Conservation (phyloP, 2,329 filamentous ascomycete genomes). For the Aureobasidium sp. region DNA sequence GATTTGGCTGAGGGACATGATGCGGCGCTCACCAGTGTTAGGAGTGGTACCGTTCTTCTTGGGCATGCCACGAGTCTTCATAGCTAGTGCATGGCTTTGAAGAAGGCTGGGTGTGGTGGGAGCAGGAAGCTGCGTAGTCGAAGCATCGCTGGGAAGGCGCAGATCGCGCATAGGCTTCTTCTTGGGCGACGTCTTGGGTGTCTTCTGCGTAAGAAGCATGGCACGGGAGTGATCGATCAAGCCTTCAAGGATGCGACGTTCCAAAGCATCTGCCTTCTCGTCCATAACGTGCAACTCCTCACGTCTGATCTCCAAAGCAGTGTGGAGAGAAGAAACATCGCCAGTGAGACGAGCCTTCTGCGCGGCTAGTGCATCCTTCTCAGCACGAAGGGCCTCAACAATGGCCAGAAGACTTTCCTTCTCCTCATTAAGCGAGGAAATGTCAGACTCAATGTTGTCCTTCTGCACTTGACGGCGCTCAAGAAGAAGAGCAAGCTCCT, state of each 20-base stretch:
- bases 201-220: constrained; percentile 66
- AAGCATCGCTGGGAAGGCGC: constrained; percentile 34
- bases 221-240: constrained; percentile 94
- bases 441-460: constrained; percentile 48
- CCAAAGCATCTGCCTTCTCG: constrained; percentile 74
- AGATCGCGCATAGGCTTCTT: constrained; percentile 36
- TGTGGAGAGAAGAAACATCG: constrained; percentile 86
- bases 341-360: constrained; percentile 76
- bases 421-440: constrained; percentile 39
- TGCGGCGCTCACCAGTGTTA: constrained; percentile 53
- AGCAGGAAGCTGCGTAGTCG: constrained; percentile 20
- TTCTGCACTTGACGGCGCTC: constrained; percentile 66
- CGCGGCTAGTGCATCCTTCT: constrained; percentile 67
- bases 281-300: constrained; percentile 93
- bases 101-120: constrained; percentile 24
- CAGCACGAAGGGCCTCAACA: constrained; percentile 53
- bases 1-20: constrained; percentile 87
- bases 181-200: constrained; percentile 34
- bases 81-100: constrained; percentile 36
- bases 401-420: constrained; percentile 44
- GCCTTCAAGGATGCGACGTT: constrained; percentile 87
- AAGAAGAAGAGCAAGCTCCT: constrained; percentile 72
- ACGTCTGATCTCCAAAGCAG: constrained; percentile 76
- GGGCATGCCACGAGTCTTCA: constrained; percentile 41
- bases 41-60: constrained; percentile 34